Evolutionary conservation across 129 eudicot genomes (phyloP), one percentile per base, ranked within the genome.

Genomic region (Centella asiatica): DNA sequence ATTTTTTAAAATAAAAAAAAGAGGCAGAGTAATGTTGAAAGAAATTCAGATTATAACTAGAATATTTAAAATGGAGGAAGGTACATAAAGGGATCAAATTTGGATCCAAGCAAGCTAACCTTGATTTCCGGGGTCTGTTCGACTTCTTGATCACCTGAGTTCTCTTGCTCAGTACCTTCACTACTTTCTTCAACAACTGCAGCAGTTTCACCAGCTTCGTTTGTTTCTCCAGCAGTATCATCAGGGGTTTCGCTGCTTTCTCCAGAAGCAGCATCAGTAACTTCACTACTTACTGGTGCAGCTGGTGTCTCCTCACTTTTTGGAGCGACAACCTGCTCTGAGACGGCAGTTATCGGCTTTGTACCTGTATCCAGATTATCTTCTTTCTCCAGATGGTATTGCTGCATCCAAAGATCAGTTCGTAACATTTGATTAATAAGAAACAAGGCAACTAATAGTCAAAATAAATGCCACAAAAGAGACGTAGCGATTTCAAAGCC

Each of bases 111-210:
- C 15, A 50, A 67, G 45, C 66, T 57, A 51, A 86, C 98, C 98
- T 90, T 87, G 33, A 90, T 71, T 68, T 78, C 93, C 13, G 89
- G 87, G 22, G 79, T 65, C 78, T 85, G 86, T 50, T 80, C 94
- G 20, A 67, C 78, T 48, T 83, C 85, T 60, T 75, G 64, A 46
- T 72, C 68, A 18, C 18, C 75, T 19, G 79, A 29, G 27, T 57
- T 68, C 56, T 69, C 95, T 33, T 74, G 57, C 24, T 80, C 95
- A 39, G 71, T 65, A 64, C 26, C 76, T 71, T 80, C 95, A 58
- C 52, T 71, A 71, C 66, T 73, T 74, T 78, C 90, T 67, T 85
- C 97, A 33, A 31, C 28, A 28, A 78, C 72, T 22, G 81, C 69
- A 22, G 78, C 33, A 6, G 67, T 62, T 49, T 71, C 77, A 6